A percentile compares a stretch with the other conserved stretches of the same genome.
phyloP scores from a whole-genome alignment of 2,329 filamentous ascomycete genomes.

The Orbilia oligospora region DNA sequence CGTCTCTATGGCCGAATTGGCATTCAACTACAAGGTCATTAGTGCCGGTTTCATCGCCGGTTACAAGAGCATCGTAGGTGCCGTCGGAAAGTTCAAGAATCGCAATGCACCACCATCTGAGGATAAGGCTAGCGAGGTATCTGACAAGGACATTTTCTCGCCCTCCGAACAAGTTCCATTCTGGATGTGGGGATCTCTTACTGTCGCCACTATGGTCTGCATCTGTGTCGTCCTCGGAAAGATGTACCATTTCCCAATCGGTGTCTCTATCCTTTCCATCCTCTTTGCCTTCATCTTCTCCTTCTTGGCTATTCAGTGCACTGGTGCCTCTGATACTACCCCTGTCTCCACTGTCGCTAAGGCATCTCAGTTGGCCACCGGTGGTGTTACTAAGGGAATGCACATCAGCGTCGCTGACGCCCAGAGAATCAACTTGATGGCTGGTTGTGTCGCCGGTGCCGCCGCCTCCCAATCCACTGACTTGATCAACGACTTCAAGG shows the following conservation, averaged over 20 bases:
- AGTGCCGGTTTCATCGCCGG: constrained; percentile 69
- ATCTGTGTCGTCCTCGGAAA: constrained; percentile 55
- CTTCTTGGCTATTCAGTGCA: constrained; percentile 69
- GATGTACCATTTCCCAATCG: constrained; percentile 50
- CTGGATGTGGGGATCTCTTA: constrained; percentile 58
- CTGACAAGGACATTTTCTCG: constrained; percentile 44
- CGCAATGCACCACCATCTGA: constrained; percentile 17
- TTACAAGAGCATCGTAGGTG: constrained; percentile 69
- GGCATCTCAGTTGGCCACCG: constrained; percentile 69
- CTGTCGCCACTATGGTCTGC: constrained; percentile 33
- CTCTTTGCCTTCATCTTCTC: constrained; percentile 70
- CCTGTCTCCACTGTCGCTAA: constrained; percentile 69
- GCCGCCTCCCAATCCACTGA: constrained; percentile 64
- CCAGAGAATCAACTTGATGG: constrained; percentile 69
- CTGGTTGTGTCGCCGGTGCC: constrained; percentile 64
- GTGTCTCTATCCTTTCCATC: constrained; percentile 68
- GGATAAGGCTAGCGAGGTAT: constrained; percentile 23
- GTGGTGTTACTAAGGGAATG: constrained; percentile 69
- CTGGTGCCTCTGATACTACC: constrained; percentile 69
- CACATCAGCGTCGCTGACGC: constrained; percentile 66
- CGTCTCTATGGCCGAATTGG: constrained; percentile 69
- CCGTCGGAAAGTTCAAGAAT: constrained; percentile 66
- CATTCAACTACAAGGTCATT: constrained; percentile 69
- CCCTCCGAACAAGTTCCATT: constrained; percentile 45
- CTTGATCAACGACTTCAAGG: constrained; percentile 68